Base-by-base conservation (phyloP, 805 yeast genomes). In the Teunomyces gatunensis region DNA sequence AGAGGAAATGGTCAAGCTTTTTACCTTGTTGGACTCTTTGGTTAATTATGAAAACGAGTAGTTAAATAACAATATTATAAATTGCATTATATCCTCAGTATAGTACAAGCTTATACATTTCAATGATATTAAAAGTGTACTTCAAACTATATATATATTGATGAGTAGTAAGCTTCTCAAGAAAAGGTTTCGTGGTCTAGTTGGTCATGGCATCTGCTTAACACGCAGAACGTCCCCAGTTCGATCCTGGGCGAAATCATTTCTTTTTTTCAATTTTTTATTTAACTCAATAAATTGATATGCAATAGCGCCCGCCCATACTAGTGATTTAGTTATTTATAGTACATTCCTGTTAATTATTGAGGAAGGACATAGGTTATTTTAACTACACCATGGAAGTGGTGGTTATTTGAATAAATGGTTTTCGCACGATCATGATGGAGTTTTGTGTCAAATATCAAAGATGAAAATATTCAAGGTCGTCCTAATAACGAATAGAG, bases 151-250 rank as follows among this genome's bases (percentile, higher is more conserved):
- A 7, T 25, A 25, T 7, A 25, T 25, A 25, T 7, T 6, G 10
- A 25, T 25, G 11, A 7, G 4, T 3, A 1, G 3, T 9, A 9
- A 7, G 11, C 2, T 25, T 23, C 5, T 6, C 5, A 40, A 27
- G n/a, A 61, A 59, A 47, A 69, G 94, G 94, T 84, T 84, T 83
- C 85, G 90, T 90, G 97, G 97, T 90, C 96, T 90, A 90, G 96
- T 90, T 75, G 97, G 97, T 90, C 83, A 91, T 91, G 97, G 96
- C 97, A 87, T 88, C 94, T 90, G 97, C 97, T 89, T 91, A 89
- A 91, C 97, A 91, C 97, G 97, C 96, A 89, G 94, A 88, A 88
- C 90, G 97, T 92, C 97, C 97, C 97, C 97, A 90, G 97, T 92
- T 92, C 97, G 97, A 92, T 89, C 97, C 97, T 90, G 97, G 97